Evolutionary conservation across 140 eudicot species (phyloP).

Genomic region (Bidens hawaiensis): DNA sequence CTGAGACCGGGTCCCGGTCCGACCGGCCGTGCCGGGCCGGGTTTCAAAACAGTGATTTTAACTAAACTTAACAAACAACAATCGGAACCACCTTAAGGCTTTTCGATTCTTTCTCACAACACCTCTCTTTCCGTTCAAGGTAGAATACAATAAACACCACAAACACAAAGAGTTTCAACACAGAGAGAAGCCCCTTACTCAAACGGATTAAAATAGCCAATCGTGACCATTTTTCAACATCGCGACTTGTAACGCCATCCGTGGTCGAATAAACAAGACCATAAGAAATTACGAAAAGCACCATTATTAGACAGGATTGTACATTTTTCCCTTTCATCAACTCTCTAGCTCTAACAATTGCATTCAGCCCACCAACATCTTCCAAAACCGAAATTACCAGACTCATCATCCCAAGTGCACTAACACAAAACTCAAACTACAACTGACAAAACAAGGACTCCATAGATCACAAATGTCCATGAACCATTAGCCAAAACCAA

Average conservation of each 20-base stretch:
- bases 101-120: neutral
- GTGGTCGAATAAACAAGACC: neutral
- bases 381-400: conserved; percentile 24
- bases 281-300: neutral
- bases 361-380: conserved; percentile 14
- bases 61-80: neutral
- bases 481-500: neutral
- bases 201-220: neutral
- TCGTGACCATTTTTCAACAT: neutral
- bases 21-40: too few species aligned
- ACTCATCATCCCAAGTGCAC: conserved; percentile 21
- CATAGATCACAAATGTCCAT: neutral
- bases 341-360: conserved; percentile 16
- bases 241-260: neutral
- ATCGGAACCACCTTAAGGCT: neutral
- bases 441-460: neutral
- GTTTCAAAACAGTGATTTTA: too few species aligned
- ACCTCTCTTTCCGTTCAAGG: neutral
- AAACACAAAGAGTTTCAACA: neutral
- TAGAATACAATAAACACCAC: neutral
- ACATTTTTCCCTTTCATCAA: conserved; percentile 17
- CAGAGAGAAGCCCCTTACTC: neutral
- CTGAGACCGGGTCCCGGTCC: too few species aligned
- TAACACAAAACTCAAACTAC: neutral
- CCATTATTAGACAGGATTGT: conserved; percentile 10